Evolutionary conservation across 2,329 filamentous ascomycete species (phyloP), one percentile per base, ranked within the genome.

Genomic region (Cryphonectria carpinicola): DNA sequence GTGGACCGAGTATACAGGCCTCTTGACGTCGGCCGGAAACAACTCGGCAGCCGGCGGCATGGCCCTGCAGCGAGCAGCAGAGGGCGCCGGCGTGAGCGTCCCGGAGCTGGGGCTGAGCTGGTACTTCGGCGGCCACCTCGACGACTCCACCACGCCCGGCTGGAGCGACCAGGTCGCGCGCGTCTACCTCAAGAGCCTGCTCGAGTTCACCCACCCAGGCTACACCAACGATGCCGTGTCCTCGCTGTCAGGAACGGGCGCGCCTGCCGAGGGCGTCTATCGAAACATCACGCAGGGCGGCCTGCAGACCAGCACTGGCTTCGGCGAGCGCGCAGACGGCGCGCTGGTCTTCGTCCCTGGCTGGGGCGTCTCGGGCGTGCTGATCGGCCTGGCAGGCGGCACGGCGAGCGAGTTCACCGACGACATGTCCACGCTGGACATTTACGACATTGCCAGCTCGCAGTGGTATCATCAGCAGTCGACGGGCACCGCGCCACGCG

Each of bases 81-180:
- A 95, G 78, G 92, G 92, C 8, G 91, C 92, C 14, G 91, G 91
- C 0, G 80, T 93, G 19, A 92, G 89, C 39, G 88, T 94, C 0
- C 88, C 91, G 0, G 88, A 90, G 68, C 81, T 94, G 0, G 92
- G 92, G 0, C 81, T 91, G 63, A 93, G 90, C 43, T 95, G 89
- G 84, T 95, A 93, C 78, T 95, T 95, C 79, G 92, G 92, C 37
- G 92, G 92, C 0, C 92, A 94, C 79, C 81, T 93, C 7, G 92
- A 95, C 77, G 77, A 80, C 76, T 81, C 81, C 14, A 88, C 86
- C 5, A 90, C 77, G 4, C 80, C 78, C 0, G 91, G 89, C 17
- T 94, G 92, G 92, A 89, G 89, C n/a, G 86, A 87, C 66, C 85
- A 88, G 67, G 84, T 88, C 32, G 80, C 83, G 0, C 84, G 92